Conservation (phyloP, 768 basidiomycete species). For the Hebeloma cylindrosporum region DNA sequence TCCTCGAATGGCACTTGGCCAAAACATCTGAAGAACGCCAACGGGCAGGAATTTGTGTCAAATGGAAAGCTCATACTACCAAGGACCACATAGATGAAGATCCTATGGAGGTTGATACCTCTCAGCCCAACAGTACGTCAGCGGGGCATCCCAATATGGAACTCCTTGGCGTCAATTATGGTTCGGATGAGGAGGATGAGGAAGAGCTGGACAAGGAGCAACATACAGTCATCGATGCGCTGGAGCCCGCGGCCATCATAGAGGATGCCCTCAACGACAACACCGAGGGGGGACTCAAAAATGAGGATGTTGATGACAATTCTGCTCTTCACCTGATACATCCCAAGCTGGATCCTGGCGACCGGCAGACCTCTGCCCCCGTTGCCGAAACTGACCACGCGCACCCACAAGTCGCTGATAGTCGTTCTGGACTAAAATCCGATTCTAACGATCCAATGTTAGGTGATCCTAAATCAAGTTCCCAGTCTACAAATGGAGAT, state of each 20-base stretch:
- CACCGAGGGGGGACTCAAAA: constrained; percentile 29
- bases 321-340: constrained; percentile 29
- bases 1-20: constrained; percentile 86
- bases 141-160: constrained; percentile 26
- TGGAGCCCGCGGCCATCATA: constrained; percentile 54
- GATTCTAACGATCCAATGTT: constrained; percentile 58
- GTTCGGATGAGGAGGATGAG: constrained; percentile 68
- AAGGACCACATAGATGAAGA: constrained; percentile 41
- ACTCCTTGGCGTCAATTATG: constrained; percentile 50
- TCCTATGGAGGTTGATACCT: constrained; percentile 18
- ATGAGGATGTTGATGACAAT: constrained; percentile 58
- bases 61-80: constrained; percentile 54
- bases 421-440: constrained; percentile 46
- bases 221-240: constrained; percentile 54
- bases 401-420: constrained; percentile 13
- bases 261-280: constrained; percentile 55
- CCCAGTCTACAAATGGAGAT: constrained; percentile 39
- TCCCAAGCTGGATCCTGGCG: no score
- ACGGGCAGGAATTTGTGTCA: constrained; percentile 62
- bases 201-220: constrained; percentile 60
- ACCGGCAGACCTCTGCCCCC: no score
- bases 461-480: constrained; percentile 39
- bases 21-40: constrained; percentile 63
- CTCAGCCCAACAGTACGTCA: constrained; percentile 19
- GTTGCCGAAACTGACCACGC: neutral